Evolutionary conservation across 2,329 filamentous ascomycete genomes (phyloP).

Genomic region (Huntiella savannae): DNA sequence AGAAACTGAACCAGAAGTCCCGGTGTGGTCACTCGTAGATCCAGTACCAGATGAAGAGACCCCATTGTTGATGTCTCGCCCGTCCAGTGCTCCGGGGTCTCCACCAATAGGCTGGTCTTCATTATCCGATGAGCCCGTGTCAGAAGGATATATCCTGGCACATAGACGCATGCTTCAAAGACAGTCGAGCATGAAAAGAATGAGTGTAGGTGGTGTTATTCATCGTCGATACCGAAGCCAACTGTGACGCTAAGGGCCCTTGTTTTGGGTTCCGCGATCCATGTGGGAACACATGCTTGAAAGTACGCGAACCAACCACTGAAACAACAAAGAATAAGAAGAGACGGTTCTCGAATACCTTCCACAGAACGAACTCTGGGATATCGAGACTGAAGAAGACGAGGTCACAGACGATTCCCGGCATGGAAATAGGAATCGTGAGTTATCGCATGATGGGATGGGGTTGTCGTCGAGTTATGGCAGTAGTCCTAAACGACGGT

Average conservation of each 20-base stretch:
- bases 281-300: conserved; percentile 47
- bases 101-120: neutral
- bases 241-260: conserved; percentile 40
- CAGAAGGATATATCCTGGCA: neutral
- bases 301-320: conserved; percentile 20
- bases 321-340: neutral
- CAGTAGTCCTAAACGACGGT: neutral
- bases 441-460: neutral
- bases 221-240: conserved; percentile 42
- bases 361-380: neutral
- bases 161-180: neutral
- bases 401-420: neutral
- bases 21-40: neutral
- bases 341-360: neutral
- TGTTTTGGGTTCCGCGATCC: conserved; percentile 48
- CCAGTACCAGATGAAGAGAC: neutral
- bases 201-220: conserved; percentile 43
- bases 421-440: neutral
- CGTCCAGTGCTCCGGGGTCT: neutral
- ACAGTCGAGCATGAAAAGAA: conserved; percentile 23
- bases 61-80: neutral
- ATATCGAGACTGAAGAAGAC: neutral
- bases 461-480: neutral
- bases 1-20: neutral
- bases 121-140: too few species aligned